Conservation (phyloP, 202 grass and related monocot species). For the Bolboschoenoplectus hybrid region DNA sequence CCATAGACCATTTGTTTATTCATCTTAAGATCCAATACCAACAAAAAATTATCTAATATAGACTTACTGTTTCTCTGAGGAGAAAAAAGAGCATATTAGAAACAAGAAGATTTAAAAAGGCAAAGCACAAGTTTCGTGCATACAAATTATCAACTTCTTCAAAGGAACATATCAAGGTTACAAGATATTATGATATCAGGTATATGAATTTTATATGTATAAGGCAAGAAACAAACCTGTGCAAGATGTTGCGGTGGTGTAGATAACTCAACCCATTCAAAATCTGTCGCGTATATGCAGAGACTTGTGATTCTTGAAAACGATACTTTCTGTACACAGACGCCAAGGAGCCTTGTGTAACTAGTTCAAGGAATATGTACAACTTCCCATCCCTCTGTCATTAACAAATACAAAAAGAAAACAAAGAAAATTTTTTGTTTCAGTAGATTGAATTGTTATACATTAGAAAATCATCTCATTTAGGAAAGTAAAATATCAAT, state of each 20-base stretch:
- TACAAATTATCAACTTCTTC: not conserved
- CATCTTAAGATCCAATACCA: not conserved
- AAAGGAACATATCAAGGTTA: slow-evolving; percentile 9
- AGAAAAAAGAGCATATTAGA: not conserved
- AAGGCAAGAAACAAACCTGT: slow-evolving; percentile 59
- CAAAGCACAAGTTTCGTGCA: not conserved
- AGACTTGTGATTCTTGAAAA: slow-evolving; percentile 89
- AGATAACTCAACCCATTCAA: slow-evolving; percentile 80
- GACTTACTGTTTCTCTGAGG: not conserved
- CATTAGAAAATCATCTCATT: not conserved
- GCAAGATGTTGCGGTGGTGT: slow-evolving; percentile 75
- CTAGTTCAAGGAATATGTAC: slow-evolving; percentile 96
- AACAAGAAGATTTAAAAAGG: not conserved
- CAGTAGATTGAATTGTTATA: not conserved
- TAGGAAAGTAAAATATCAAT: not conserved
- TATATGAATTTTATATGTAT: slow-evolving; percentile 8
- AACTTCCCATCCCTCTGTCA: slow-evolving; percentile 67
- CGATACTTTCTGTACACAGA: slow-evolving; percentile 76
- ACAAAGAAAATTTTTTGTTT: not conserved
- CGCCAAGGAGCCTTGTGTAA: slow-evolving; percentile 90
- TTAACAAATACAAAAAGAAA: slow-evolving; percentile 18
- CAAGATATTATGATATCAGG: slow-evolving; percentile 1
- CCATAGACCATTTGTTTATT: not conserved
- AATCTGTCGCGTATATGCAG: slow-evolving; percentile 91
- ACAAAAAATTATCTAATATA: not conserved